Evolutionary conservation across 2,329 filamentous ascomycete species (phyloP).

Genomic region (Penicillium sclerotiorum): DNA sequence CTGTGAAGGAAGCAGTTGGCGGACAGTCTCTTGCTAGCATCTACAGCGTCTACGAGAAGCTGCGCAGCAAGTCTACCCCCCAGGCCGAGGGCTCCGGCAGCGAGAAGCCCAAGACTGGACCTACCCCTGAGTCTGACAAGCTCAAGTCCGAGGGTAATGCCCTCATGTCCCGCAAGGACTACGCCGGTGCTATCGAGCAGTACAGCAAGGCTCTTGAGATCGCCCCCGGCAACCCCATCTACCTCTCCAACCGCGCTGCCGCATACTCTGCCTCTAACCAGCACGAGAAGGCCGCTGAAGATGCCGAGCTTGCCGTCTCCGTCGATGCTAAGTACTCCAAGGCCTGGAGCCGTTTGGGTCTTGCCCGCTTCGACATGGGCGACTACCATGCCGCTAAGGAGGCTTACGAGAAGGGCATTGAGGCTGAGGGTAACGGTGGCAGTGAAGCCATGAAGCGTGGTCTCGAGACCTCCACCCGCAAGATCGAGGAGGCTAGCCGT

Average conservation of each 20-base stretch:
- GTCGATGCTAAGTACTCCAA: slow-evolving; percentile 94
- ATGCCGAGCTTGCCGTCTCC: slow-evolving; percentile 87
- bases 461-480: slow-evolving; percentile 86
- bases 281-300: slow-evolving; percentile 79
- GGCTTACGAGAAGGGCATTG: slow-evolving; percentile 89
- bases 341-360: slow-evolving; percentile 90
- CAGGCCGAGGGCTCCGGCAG: slow-evolving; percentile 47
- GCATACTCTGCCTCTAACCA: slow-evolving; percentile 84
- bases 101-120: slow-evolving; percentile 40
- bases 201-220: slow-evolving; percentile 87
- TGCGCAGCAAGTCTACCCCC: slow-evolving; percentile 66
- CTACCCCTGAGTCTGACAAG: slow-evolving; percentile 74
- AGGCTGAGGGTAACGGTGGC: slow-evolving; percentile 89
- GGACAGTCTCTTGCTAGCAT: slow-evolving; percentile 86
- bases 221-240: slow-evolving; percentile 86
- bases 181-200: slow-evolving; percentile 75
- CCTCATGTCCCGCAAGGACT: slow-evolving; percentile 94
- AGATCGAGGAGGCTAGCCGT: slow-evolving; percentile 76
- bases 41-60: slow-evolving; percentile 94
- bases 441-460: slow-evolving; percentile 98
- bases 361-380: slow-evolving; percentile 87
- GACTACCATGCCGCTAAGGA: slow-evolving; percentile 92
- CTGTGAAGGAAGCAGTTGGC: slow-evolving; percentile 76
- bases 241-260: slow-evolving; percentile 94
- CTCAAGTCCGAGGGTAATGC: slow-evolving; percentile 91